phyloP scores from a whole-genome alignment of 2,329 filamentous ascomycete species.

The Talaromyces sp. region DNA sequence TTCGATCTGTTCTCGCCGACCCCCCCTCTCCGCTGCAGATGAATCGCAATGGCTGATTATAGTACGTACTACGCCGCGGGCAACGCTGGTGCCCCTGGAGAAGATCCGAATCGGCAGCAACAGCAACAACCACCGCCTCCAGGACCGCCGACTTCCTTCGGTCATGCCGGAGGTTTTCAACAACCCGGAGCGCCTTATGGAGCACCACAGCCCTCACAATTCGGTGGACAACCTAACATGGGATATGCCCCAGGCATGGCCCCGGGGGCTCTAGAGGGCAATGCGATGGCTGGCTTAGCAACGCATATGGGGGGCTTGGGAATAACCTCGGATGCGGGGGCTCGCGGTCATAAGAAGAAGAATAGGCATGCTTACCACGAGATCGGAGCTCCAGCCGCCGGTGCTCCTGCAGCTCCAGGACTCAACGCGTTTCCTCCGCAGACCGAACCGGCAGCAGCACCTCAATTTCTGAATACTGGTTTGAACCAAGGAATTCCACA shows the following conservation, averaged over 20 bases:
- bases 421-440: slow-evolving; percentile 8
- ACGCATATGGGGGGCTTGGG: slow-evolving; percentile 75
- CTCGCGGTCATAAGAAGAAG: slow-evolving; percentile 70
- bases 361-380: slow-evolving; percentile 89
- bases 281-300: slow-evolving; percentile 36
- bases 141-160: slow-evolving; percentile 24
- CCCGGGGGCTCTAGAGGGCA: slow-evolving; percentile 20
- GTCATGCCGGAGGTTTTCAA: slow-evolving; percentile 24
- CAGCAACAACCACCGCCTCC: slow-evolving; percentile 43
- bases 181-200: slow-evolving; percentile 33
- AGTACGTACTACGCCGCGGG: slow-evolving; percentile 36
- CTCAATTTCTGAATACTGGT: slow-evolving; percentile 57
- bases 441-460: slow-evolving; percentile 47
- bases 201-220: slow-evolving; percentile 22
- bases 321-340: slow-evolving; percentile 48
- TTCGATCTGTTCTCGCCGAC: slow-evolving; percentile 1
- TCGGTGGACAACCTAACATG: slow-evolving; percentile 19
- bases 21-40: slow-evolving; percentile 17
- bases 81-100: slow-evolving; percentile 29
- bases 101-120: slow-evolving; percentile 52
- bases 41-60: slow-evolving; percentile 38
- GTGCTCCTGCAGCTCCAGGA: slow-evolving; percentile 56
- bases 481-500: slow-evolving; percentile 33
- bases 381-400: slow-evolving; percentile 62
- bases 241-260: slow-evolving; percentile 22